A percentile compares a stretch with the other conserved stretches of the same genome.
phyloP scores from a whole-genome alignment of 78 protist genomes.

The Dictyostelium purpureum region DNA sequence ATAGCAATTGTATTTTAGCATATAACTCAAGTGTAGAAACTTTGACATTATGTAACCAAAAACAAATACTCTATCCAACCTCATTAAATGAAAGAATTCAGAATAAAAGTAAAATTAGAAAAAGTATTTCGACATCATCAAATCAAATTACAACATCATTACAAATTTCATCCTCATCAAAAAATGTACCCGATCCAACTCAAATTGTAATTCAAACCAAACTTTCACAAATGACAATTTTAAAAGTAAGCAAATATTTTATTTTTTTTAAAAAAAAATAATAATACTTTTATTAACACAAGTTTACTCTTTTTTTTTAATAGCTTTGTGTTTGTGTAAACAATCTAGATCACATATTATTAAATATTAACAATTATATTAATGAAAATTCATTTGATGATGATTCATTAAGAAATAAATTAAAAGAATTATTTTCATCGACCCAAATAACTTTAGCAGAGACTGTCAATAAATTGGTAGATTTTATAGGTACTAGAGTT shows the following conservation, averaged over 20 bases:
- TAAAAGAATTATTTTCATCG: constrained; percentile 18
- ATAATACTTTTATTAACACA: too few species aligned
- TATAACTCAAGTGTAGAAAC: constrained; percentile 35
- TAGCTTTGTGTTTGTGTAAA: constrained; percentile 52
- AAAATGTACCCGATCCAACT: neutral
- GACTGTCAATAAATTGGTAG: neutral
- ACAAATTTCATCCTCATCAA: neutral
- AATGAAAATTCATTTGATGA: constrained; percentile 17
- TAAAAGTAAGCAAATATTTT: too few species aligned
- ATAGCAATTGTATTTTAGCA: neutral
- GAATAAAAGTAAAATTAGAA: constrained; percentile 50
- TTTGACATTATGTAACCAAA: constrained; percentile 20
- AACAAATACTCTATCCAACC: neutral
- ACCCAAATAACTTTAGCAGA: neutral
- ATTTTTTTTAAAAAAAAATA: too few species aligned
- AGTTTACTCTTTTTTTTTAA: too few species aligned
- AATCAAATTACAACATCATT: neutral
- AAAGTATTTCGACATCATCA: constrained; percentile 15
- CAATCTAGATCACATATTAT: constrained; percentile 40
- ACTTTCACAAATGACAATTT: neutral
- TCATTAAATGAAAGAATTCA: constrained; percentile 58
- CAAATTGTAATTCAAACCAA: neutral
- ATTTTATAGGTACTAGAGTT: constrained; percentile 55
- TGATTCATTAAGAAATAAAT: neutral
- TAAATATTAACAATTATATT: constrained; percentile 12